These are phyloP conservation scores for Fusarium sp. DNA, from an alignment of 2,329 filamentous ascomycete species.

Conservation along the genomic window DNA sequence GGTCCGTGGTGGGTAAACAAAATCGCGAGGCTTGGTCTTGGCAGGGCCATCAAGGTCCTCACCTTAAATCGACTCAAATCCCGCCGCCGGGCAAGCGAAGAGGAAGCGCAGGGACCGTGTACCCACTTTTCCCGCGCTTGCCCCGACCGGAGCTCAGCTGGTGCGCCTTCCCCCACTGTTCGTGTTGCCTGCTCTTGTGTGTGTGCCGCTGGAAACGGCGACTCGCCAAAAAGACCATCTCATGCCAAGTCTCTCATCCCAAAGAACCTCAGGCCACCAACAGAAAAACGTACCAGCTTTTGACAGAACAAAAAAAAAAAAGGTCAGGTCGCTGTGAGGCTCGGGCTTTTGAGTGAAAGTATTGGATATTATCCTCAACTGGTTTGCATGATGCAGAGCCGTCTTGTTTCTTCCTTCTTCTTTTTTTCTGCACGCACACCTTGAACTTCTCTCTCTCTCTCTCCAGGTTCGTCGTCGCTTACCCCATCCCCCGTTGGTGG, in stretches of 20 bases:
- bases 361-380: not conserved
- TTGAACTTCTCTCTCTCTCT: not conserved
- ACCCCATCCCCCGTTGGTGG: not conserved
- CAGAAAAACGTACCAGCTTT: not conserved
- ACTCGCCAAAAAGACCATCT: not conserved
- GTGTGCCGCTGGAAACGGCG: slow-evolving; percentile 2
- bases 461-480: not conserved
- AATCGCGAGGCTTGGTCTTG: slow-evolving; percentile 30
- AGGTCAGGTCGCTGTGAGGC: not conserved
- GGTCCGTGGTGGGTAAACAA: not conserved
- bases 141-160: not conserved
- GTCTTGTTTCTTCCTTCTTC: not conserved
- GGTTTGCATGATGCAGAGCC: not conserved
- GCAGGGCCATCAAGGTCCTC: slow-evolving; percentile 43
- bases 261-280: not conserved
- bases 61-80: slow-evolving; percentile 34
- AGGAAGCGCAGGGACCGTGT: too few species aligned
- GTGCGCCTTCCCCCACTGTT: not conserved
- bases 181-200: too few species aligned
- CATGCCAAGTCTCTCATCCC: not conserved
- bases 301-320: not conserved
- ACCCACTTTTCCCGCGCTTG: slow-evolving; percentile 17
- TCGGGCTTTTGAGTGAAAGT: not conserved
- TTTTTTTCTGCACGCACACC: not conserved
- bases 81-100: not conserved